Percentiles rank a stretch among this genome's conserved stretches.
These are phyloP conservation scores for Apiotrichum akiyoshidainum DNA, from an alignment of 1,284 basidiomycete species.

Conservation along the genomic window DNA sequence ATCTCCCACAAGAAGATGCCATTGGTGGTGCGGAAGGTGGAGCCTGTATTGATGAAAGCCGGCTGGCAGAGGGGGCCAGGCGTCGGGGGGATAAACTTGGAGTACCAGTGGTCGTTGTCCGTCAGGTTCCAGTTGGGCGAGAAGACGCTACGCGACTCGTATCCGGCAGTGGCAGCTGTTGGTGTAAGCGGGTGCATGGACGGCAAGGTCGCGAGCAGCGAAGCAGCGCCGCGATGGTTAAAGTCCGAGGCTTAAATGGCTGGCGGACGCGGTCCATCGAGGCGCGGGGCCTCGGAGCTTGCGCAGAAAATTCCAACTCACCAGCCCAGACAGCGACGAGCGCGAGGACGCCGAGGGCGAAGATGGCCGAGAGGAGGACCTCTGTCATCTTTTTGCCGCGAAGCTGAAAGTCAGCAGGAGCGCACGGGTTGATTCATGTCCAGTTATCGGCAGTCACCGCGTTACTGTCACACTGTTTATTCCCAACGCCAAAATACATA, in stretches of 20 bases:
- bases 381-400: constrained; percentile 16
- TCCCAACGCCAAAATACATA: neutral
- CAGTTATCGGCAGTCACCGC: too few relatives aligned
- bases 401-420: constrained; percentile 6
- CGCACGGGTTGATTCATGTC: neutral
- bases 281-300: neutral
- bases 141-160: constrained; percentile 15
- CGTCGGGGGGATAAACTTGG: constrained; percentile 20
- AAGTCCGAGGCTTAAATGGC: too few relatives aligned
- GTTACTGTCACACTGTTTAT: neutral
- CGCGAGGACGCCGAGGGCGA: constrained; percentile 16
- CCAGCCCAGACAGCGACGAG: constrained; percentile 22
- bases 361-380: constrained; percentile 10
- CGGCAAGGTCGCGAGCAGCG: too few relatives aligned
- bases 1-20: constrained; percentile 25
- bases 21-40: constrained; percentile 20
- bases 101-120: constrained; percentile 25
- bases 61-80: constrained; percentile 19
- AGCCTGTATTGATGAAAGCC: constrained; percentile 20
- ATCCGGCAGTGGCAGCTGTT: constrained; percentile 21
- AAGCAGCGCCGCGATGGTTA: too few relatives aligned
- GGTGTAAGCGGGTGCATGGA: neutral
- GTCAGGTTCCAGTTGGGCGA: constrained; percentile 24
- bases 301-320: constrained; percentile 5
- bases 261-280: too few relatives aligned